Evolutionary conservation across 192 early-diverging fungal species (phyloP).

Genomic region (Thamnidium elegans): DNA sequence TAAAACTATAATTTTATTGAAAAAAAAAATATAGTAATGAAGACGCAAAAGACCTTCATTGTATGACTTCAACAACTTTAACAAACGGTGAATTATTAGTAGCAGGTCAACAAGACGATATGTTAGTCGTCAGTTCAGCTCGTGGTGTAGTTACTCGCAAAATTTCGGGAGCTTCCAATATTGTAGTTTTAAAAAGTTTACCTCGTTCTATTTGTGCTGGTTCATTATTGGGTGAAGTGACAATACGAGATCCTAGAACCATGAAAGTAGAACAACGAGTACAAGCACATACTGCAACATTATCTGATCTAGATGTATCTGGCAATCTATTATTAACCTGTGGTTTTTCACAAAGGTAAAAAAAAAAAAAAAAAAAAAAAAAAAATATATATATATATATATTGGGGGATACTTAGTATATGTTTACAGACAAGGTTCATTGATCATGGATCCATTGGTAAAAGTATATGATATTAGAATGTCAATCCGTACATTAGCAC

Average conservation of each 20-base stretch:
- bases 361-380: background rate
- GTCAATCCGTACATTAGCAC: slow-evolving; percentile 64
- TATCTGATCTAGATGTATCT: slow-evolving; percentile 73
- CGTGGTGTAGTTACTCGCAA: slow-evolving; percentile 45
- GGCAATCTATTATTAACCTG: slow-evolving; percentile 74
- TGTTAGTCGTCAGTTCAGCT: slow-evolving; percentile 47
- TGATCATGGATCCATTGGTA: slow-evolving; percentile 73
- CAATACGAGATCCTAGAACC: slow-evolving; percentile 63
- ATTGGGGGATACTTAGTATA: background rate
- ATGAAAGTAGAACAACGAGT: slow-evolving; percentile 61
- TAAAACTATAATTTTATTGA: background rate
- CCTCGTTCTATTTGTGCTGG: slow-evolving; percentile 63
- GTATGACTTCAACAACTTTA: slow-evolving; percentile 51
- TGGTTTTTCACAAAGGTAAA: slow-evolving; percentile 67
- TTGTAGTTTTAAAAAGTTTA: slow-evolving; percentile 62
- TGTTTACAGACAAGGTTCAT: slow-evolving; percentile 42
- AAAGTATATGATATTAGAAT: slow-evolving; percentile 80
- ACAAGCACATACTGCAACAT: slow-evolving; percentile 72
- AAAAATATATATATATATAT: background rate
- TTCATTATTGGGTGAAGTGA: slow-evolving; percentile 59
- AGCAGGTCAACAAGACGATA: slow-evolving; percentile 55
- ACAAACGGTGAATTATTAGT: slow-evolving; percentile 57
- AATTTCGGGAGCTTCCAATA: slow-evolving; percentile 38
- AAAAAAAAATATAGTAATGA: slow-evolving; percentile 39
- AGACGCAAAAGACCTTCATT: slow-evolving; percentile 47